Base-by-base conservation (phyloP, 305 asterid species). In the Fraxinus sp. region DNA sequence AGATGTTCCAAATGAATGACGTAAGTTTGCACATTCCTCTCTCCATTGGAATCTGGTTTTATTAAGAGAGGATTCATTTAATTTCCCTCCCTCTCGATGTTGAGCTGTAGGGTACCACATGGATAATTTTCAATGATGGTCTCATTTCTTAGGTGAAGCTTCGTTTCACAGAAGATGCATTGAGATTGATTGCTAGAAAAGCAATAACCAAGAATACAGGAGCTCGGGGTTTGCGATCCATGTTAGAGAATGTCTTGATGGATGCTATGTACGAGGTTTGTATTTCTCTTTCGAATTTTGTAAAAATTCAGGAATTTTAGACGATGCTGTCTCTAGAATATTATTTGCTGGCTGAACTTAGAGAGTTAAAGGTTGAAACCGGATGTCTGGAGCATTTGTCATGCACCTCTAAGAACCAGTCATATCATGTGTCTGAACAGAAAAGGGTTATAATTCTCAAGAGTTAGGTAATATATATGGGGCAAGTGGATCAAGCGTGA, bases 181-280 rank as follows among this genome's bases (percentile, higher is more conserved):
- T 95, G 88, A 91, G 93, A 92, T 82, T 90, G 91, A 93, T 95
- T 81, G 97, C 99, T 82, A 88, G 86, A 80, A 95, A 91, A 87
- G 95, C 99, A 73, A 87, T 94, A 81, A 86, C 96, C 9, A 95
- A 95, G 87, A 95, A 94, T 81, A 95, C 98, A 0, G 99, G 99
- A 57, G 99, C 98, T 83, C 93, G 99, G 62, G 98, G 99, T 78
- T 87, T 94, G 87, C 86, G 99, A 64, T 88, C 99, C 80, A 92
- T 94, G 93, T 76, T 95, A 88, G 99, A 95, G 89, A 93, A 84
- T 35, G 87, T 94, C 49, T 88, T 95, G 90, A 95, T 94, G 97
- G 99, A 95, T 73, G 94, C 99, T 41, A 95, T 95, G 99, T 95
- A 93, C 39, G 99, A 95, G 99, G 99, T 95, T 82, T 75, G 88